These are phyloP conservation scores for Candida railenensis DNA, from an alignment of 805 yeast genomes.

Conservation along the genomic window DNA sequence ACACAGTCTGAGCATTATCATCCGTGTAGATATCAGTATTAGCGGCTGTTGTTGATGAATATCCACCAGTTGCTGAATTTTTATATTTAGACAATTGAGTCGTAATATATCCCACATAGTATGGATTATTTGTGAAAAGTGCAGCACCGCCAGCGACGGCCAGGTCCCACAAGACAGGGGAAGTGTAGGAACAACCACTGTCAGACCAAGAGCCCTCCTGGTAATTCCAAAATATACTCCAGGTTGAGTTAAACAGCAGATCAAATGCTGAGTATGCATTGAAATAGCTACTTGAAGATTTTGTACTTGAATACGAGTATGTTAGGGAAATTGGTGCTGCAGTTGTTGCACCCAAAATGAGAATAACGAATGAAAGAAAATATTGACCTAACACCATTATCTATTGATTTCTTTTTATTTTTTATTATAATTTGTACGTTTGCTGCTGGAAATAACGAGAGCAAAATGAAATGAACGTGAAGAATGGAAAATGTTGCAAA, in stretches of 20 bases:
- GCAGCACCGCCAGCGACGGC: conserved; percentile 24
- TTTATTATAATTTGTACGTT: not conserved
- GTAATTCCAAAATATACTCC: conserved; percentile 18
- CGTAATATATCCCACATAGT: conserved; percentile 10
- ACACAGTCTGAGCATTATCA: conserved; percentile 27
- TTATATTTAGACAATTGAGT: conserved; percentile 16
- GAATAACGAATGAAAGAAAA: not conserved
- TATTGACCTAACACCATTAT: not conserved
- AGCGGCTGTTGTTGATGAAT: conserved; percentile 20
- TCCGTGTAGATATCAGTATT: conserved; percentile 26
- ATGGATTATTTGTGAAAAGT: conserved; percentile 2
- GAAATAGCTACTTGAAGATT: not conserved
- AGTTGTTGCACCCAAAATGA: not conserved
- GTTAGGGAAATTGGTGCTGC: not conserved
- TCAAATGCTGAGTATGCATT: conserved; percentile 9
- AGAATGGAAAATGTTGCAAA: not conserved
- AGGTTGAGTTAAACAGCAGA: conserved; percentile 11
- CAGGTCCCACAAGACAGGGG: conserved; percentile 25
- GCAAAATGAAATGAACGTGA: not conserved
- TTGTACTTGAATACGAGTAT: not conserved
- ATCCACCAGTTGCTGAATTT: conserved; percentile 19
- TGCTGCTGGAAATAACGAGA: not conserved
- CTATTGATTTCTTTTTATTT: not conserved
- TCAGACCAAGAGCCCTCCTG: conserved; percentile 12
- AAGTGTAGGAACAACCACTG: conserved; percentile 14